Percentiles rank a stretch among this genome's conserved stretches.
These are phyloP conservation scores for Candida lessepsii DNA, from an alignment of 805 yeast species.

Conservation along the genomic window DNA sequence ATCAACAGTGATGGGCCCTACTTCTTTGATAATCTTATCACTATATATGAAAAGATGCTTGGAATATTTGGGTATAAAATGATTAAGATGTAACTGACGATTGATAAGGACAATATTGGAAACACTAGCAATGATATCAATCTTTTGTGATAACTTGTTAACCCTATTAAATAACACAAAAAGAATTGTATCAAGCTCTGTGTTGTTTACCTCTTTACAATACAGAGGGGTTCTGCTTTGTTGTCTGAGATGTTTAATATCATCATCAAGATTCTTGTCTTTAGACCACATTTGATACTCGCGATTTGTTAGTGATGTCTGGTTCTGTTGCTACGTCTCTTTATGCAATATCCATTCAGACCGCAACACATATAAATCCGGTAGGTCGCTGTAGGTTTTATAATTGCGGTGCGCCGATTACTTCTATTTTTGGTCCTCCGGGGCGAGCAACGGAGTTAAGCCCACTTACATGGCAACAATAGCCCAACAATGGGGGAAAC, in stretches of 20 bases:
- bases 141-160: slow-evolving; percentile 1
- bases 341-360: neutral
- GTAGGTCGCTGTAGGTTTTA: too few relatives aligned
- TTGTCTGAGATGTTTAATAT: slow-evolving; percentile 12
- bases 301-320: too few relatives aligned
- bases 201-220: slow-evolving; percentile 13
- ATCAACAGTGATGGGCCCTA: slow-evolving; percentile 6
- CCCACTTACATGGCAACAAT: too few relatives aligned
- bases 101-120: slow-evolving; percentile 27
- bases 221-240: slow-evolving; percentile 17
- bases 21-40: slow-evolving; percentile 10
- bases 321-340: too few relatives aligned
- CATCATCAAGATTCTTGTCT: neutral
- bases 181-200: slow-evolving; percentile 14
- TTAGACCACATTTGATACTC: slow-evolving; percentile 5
- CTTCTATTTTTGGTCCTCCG: neutral
- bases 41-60: slow-evolving; percentile 11
- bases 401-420: too few relatives aligned
- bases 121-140: slow-evolving; percentile 20
- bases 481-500: too few relatives aligned
- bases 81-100: slow-evolving; percentile 17
- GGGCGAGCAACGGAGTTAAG: too few relatives aligned
- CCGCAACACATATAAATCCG: too few relatives aligned
- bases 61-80: slow-evolving; percentile 22
- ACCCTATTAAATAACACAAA: slow-evolving; percentile 7